Conservation (phyloP, 257 asterid genomes). For the Solanum neorickii region DNA sequence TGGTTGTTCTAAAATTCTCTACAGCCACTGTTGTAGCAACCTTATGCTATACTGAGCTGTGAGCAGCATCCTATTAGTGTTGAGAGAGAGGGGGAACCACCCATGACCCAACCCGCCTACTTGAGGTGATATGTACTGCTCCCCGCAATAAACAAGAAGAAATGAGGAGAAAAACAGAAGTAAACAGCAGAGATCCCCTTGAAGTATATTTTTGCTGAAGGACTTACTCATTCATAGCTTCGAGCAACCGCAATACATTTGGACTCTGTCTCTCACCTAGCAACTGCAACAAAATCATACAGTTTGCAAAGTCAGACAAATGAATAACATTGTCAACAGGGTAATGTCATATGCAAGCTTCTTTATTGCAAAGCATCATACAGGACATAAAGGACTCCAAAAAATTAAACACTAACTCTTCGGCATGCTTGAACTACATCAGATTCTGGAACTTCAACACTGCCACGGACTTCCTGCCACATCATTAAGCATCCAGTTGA, state of each 20-base stretch:
- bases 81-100: not conserved
- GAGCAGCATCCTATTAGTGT: not conserved
- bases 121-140: not conserved
- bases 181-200: not conserved
- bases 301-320: conserved; percentile 5
- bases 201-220: not conserved
- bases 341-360: not conserved
- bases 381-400: not conserved
- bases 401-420: conserved; percentile 37
- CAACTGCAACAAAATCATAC: conserved; percentile 25
- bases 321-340: not conserved
- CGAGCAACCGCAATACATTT: conserved; percentile 47
- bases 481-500: not conserved
- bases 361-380: not conserved
- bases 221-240: conserved; percentile 46
- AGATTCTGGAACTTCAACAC: conserved; percentile 41
- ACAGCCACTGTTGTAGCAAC: not conserved
- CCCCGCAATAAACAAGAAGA: not conserved
- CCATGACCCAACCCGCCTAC: not conserved
- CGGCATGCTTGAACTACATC: conserved; percentile 52
- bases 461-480: conserved; percentile 53
- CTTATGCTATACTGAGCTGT: not conserved
- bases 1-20: not conserved
- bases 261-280: conserved; percentile 58
- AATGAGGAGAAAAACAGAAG: not conserved